phyloP scores from a whole-genome alignment of 192 early-diverging fungal species.

The Backusella tarrabulga region DNA sequence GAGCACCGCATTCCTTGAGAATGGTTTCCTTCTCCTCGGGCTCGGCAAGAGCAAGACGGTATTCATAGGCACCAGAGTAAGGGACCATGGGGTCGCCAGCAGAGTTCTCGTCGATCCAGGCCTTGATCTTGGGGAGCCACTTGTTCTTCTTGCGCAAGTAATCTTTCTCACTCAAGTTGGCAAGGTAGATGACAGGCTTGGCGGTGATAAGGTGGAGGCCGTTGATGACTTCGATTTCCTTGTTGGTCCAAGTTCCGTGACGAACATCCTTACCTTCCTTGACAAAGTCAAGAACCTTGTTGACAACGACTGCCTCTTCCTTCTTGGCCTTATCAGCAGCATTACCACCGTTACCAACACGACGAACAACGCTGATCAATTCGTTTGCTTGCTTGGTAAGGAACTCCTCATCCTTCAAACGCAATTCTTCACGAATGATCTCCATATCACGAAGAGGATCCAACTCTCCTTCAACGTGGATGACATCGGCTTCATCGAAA shows the following conservation, averaged over 20 bases:
- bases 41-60: conserved; percentile 31
- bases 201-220: conserved; percentile 83
- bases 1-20: conserved; percentile 62
- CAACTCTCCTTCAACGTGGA: conserved; percentile 88
- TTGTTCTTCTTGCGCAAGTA: conserved; percentile 92
- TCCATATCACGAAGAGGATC: conserved; percentile 92
- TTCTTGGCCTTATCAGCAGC: conserved; percentile 87
- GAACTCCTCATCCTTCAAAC: conserved; percentile 87
- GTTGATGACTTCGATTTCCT: conserved; percentile 92
- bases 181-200: conserved; percentile 95
- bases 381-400: conserved; percentile 72
- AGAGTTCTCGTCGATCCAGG: conserved; percentile 91
- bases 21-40: conserved; percentile 59
- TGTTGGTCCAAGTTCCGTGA: conserved; percentile 86
- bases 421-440: conserved; percentile 94
- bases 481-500: conserved; percentile 92
- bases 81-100: conserved; percentile 90
- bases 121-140: conserved; percentile 80
- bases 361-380: conserved; percentile 63
- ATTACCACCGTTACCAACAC: conserved; percentile 75
- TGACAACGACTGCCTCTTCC: conserved; percentile 71
- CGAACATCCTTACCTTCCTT: conserved; percentile 80
- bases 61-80: conserved; percentile 84
- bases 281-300: conserved; percentile 80
- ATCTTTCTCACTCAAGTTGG: conserved; percentile 88